A percentile compares a stretch with the other conserved stretches of the same genome.
These are phyloP conservation scores for Suillus alpinus DNA, from an alignment of 768 basidiomycete genomes.

Conservation along the genomic window DNA sequence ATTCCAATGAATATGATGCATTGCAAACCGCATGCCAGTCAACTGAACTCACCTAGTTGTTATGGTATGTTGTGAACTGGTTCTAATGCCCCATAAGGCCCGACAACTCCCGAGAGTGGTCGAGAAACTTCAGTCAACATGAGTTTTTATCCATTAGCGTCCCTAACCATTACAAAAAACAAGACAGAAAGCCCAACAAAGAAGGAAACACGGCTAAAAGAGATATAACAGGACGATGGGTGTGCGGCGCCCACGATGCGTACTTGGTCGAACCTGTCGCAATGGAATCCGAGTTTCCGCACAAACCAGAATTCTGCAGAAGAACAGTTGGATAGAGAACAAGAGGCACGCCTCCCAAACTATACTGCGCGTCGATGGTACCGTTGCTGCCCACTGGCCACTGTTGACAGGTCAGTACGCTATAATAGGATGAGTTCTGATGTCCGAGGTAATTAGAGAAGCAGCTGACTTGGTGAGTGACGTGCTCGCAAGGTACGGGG, in stretches of 20 bases:
- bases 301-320: slow-evolving; percentile 37
- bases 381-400: slow-evolving; percentile 68
- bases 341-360: slow-evolving; percentile 57
- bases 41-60: neutral
- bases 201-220: neutral
- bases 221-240: neutral
- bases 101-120: neutral
- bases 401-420: slow-evolving; percentile 63
- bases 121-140: neutral
- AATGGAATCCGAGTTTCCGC: slow-evolving; percentile 19
- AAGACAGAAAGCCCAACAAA: slow-evolving; percentile 8
- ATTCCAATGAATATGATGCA: neutral
- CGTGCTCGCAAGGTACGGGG: slow-evolving; percentile 47
- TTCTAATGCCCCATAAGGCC: neutral
- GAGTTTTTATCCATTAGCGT: neutral
- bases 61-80: neutral
- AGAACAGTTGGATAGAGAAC: slow-evolving; percentile 46
- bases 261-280: neutral
- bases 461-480: slow-evolving; percentile 54
- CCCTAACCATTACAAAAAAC: neutral
- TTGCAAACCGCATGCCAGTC: neutral
- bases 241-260: slow-evolving; percentile 6
- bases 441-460: neutral
- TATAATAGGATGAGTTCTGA: slow-evolving; percentile 23
- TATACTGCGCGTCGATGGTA: slow-evolving; percentile 60